Conservation (phyloP, 805 yeast genomes). For the Cyberlindnera petersonii region DNA sequence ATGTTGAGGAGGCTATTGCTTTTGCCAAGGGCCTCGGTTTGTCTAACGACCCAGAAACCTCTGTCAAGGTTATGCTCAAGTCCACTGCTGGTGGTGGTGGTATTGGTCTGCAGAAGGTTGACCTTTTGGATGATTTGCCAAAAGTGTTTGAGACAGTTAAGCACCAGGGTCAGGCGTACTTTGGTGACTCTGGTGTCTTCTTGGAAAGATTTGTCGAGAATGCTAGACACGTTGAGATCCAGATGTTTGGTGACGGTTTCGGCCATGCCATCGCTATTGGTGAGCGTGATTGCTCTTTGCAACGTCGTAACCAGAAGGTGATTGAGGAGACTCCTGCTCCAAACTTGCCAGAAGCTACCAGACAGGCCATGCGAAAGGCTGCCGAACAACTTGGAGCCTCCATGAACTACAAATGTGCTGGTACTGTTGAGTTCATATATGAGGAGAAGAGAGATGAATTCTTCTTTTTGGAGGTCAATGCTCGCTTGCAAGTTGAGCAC, state of each 20-base stretch:
- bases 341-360: constrained; percentile 74
- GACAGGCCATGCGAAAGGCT: constrained; percentile 71
- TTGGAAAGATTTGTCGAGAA: constrained; percentile 91
- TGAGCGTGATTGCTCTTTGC: constrained; percentile 96
- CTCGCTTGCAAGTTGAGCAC: constrained; percentile 96
- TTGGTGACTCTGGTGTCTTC: constrained; percentile 94
- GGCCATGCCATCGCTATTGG: constrained; percentile 94
- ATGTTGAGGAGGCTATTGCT: constrained; percentile 68
- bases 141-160: constrained; percentile 85
- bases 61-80: constrained; percentile 92
- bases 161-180: constrained; percentile 89
- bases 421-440: constrained; percentile 94
- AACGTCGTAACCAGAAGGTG: constrained; percentile 93
- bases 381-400: constrained; percentile 79
- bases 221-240: constrained; percentile 95
- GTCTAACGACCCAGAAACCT: constrained; percentile 32
- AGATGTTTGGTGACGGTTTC: constrained; percentile 92
- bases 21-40: constrained; percentile 65
- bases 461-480: constrained; percentile 93
- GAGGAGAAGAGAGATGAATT: constrained; percentile 84
- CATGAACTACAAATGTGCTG: constrained; percentile 93
- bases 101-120: constrained; percentile 93
- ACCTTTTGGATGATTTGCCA: constrained; percentile 73
- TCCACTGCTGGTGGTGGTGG: constrained; percentile 99
- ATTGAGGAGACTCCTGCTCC: constrained; percentile 99